phyloP scores from a whole-genome alignment of 257 asterid genomes.

The Agastache rugosa region DNA sequence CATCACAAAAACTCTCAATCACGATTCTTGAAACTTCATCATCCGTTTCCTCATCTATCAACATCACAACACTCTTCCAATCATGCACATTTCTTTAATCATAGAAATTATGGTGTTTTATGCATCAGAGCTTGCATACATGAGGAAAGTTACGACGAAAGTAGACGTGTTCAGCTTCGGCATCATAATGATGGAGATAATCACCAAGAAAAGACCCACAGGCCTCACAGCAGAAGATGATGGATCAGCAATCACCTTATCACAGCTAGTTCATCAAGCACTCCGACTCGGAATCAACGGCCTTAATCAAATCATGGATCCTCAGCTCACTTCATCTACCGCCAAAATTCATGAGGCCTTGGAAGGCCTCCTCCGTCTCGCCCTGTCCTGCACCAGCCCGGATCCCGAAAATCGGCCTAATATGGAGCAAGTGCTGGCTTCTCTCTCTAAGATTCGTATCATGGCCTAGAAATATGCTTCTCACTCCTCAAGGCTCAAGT shows the following conservation, averaged over 20 bases:
- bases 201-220: slow-evolving; percentile 79
- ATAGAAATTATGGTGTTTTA: neutral
- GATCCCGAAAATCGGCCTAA: slow-evolving; percentile 73
- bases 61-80: neutral
- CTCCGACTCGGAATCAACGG: slow-evolving; percentile 48
- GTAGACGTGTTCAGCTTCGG: slow-evolving; percentile 92
- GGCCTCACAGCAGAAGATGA: slow-evolving; percentile 60
- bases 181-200: slow-evolving; percentile 68
- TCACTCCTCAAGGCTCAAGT: neutral
- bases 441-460: slow-evolving; percentile 58
- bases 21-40: no score
- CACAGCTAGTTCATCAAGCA: slow-evolving; percentile 62
- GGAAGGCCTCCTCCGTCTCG: slow-evolving; percentile 64
- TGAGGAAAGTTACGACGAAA: slow-evolving; percentile 74
- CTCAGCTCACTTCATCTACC: slow-evolving; percentile 44
- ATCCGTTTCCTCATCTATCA: neutral
- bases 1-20: no score
- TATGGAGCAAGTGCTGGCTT: slow-evolving; percentile 64
- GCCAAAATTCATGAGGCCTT: slow-evolving; percentile 51
- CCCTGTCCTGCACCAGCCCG: slow-evolving; percentile 64
- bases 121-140: slow-evolving; percentile 76
- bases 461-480: slow-evolving; percentile 5
- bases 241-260: slow-evolving; percentile 65
- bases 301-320: slow-evolving; percentile 58
- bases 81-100: neutral